Evolutionary conservation across 768 basidiomycete species (phyloP).

Genomic region (Russula sp.): DNA sequence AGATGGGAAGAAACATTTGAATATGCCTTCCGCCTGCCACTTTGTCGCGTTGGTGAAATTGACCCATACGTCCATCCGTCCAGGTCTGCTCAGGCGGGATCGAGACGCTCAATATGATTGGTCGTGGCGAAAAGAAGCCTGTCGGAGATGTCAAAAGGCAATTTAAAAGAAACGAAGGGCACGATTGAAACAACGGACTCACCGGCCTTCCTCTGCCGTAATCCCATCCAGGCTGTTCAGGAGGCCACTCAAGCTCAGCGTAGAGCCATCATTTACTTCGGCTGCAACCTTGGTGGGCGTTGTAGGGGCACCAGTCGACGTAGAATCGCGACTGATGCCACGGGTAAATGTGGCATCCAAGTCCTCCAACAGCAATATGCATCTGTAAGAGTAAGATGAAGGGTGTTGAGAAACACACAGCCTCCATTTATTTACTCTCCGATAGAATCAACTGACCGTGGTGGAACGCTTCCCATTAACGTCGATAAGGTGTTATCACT

Average conservation of each 20-base stretch:
- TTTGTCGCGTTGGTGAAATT: slow-evolving; percentile 89
- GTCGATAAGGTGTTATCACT: slow-evolving; percentile 85
- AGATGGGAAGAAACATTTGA: slow-evolving; percentile 91
- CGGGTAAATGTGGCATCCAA: slow-evolving; percentile 90
- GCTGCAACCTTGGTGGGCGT: slow-evolving; percentile 35
- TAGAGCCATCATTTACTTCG: slow-evolving; percentile 69
- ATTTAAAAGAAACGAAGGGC: slow-evolving; percentile 13
- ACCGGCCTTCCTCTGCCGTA: slow-evolving; percentile 84
- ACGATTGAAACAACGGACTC: slow-evolving; percentile 36
- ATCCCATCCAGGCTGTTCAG: slow-evolving; percentile 85
- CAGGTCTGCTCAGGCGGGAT: slow-evolving; percentile 87
- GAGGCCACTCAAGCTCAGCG: slow-evolving; percentile 79
- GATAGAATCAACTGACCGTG: slow-evolving; percentile 52
- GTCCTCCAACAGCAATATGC: slow-evolving; percentile 91
- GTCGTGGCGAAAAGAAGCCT: slow-evolving; percentile 88
- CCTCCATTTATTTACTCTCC: slow-evolving; percentile 12
- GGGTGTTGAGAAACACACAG: slow-evolving; percentile 26
- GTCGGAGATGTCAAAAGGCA: slow-evolving; percentile 26
- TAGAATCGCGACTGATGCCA: slow-evolving; percentile 76
- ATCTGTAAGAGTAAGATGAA: slow-evolving; percentile 45
- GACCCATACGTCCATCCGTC: slow-evolving; percentile 91
- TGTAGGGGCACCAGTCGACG: slow-evolving; percentile 72
- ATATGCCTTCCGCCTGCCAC: slow-evolving; percentile 91
- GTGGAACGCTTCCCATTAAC: slow-evolving; percentile 85
- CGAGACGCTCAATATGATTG: slow-evolving; percentile 90